Evolutionary conservation across 2,329 filamentous ascomycete species (phyloP).

Genomic region (Colletotrichum spaethianum): DNA sequence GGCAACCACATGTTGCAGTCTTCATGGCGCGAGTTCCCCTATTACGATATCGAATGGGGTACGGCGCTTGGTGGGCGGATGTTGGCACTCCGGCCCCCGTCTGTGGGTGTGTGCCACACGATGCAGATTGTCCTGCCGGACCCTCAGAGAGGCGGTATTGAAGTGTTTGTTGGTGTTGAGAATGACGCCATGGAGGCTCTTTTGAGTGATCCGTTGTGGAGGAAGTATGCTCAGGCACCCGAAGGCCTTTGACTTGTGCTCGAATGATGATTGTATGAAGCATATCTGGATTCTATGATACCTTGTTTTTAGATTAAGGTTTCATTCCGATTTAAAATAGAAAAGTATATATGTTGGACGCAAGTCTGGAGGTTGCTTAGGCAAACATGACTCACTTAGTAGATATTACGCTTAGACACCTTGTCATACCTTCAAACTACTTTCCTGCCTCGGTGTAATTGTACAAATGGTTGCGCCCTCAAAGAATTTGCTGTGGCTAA

Average conservation of each 20-base stretch:
- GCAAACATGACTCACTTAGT: too few species aligned
- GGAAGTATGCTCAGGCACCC: slow-evolving; percentile 20
- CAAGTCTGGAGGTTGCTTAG: too few species aligned
- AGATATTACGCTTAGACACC: too few species aligned
- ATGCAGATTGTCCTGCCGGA: slow-evolving; percentile 50
- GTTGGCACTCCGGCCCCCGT: slow-evolving; percentile 49
- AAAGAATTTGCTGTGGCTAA: too few species aligned
- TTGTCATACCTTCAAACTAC: too few species aligned
- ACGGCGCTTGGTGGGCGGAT: slow-evolving; percentile 47
- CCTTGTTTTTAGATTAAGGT: too few species aligned
- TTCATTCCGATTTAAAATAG: too few species aligned
- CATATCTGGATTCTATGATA: background rate
- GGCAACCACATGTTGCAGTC: slow-evolving; percentile 52
- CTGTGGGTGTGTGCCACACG: slow-evolving; percentile 51
- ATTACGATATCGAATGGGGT: slow-evolving; percentile 55
- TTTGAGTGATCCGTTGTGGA: slow-evolving; percentile 48
- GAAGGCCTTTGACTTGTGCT: background rate
- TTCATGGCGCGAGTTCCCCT: slow-evolving; percentile 51
- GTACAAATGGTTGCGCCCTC: too few species aligned
- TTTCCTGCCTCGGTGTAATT: too few species aligned
- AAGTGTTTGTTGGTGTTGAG: slow-evolving; percentile 53
- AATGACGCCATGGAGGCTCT: slow-evolving; percentile 47
- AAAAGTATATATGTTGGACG: too few species aligned
- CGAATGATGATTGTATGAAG: background rate
- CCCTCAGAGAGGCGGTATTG: slow-evolving; percentile 51